Conservation (phyloP, 495 filamentous ascomycete species). For the Daldinia decipiens region DNA sequence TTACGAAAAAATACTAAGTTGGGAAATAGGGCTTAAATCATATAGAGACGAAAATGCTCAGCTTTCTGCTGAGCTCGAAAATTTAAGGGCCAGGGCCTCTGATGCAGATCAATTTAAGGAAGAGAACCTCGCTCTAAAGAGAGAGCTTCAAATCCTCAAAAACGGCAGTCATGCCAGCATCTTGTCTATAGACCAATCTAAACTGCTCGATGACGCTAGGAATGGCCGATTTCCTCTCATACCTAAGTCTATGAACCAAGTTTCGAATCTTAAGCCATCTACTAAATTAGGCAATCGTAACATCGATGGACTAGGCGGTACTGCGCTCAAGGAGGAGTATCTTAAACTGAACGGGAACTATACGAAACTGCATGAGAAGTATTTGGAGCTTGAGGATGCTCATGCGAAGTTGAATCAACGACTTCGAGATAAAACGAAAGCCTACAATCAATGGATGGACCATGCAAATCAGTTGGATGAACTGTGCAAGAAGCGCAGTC, state of each 20-base stretch:
- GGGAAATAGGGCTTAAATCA: constrained; percentile 19
- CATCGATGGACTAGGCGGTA: constrained; percentile 32
- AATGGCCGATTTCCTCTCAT: constrained; percentile 38
- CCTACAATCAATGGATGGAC: constrained; percentile 38
- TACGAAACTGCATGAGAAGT: constrained; percentile 41
- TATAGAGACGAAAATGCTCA: constrained; percentile 29
- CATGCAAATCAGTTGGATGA: constrained; percentile 41
- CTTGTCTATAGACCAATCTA: background rate
- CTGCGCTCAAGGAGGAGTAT: constrained; percentile 48
- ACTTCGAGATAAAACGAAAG: constrained; percentile 40
- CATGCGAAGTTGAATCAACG: constrained; percentile 40
- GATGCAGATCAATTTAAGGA: constrained; percentile 45
- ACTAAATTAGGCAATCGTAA: constrained; percentile 29
- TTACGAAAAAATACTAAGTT: constrained; percentile 11
- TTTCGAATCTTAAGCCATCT: constrained; percentile 26
- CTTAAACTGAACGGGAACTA: constrained; percentile 44
- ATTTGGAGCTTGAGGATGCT: constrained; percentile 51
- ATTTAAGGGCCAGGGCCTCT: constrained; percentile 42
- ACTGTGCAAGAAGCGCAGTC: constrained; percentile 37
- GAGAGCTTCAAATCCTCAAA: constrained; percentile 45
- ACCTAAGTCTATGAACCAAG: constrained; percentile 36
- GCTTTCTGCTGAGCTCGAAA: constrained; percentile 47
- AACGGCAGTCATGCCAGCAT: constrained; percentile 7
- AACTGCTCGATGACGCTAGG: constrained; percentile 1
- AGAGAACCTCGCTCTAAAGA: constrained; percentile 51